Percentiles rank a stretch among this genome's conserved stretches.
Conservation (phyloP, 768 basidiomycete species). For the Mycena latifolia region DNA sequence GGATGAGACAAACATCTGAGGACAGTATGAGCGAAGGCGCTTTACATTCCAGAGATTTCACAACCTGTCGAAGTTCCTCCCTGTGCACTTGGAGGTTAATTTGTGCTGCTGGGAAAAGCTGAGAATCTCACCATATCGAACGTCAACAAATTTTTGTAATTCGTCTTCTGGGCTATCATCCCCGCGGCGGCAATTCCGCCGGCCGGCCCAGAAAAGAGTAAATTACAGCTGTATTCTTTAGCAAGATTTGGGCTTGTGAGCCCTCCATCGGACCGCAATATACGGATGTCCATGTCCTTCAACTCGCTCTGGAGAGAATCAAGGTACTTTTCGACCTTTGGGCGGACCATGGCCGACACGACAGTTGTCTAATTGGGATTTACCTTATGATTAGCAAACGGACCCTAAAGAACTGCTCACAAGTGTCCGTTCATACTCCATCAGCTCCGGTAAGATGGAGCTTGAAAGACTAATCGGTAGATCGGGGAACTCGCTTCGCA, state of each 20-base stretch:
- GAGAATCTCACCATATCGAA: slow-evolving; percentile 42
- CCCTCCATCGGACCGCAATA: slow-evolving; percentile 44
- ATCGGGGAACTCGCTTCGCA: slow-evolving; percentile 40
- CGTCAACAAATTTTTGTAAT: slow-evolving; percentile 42
- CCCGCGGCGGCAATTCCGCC: slow-evolving; percentile 44
- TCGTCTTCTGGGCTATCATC: slow-evolving; percentile 30
- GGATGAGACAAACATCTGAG: slow-evolving; percentile 43
- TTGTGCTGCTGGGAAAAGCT: background rate
- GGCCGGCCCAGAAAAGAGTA: slow-evolving; percentile 44
- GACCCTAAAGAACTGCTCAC: slow-evolving; percentile 1
- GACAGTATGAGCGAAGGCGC: background rate
- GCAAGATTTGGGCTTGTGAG: slow-evolving; percentile 40
- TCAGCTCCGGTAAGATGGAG: slow-evolving; percentile 42
- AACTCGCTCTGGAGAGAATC: slow-evolving; percentile 39
- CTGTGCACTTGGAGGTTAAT: slow-evolving; percentile 8
- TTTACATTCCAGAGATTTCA: background rate
- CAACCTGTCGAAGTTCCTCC: slow-evolving; percentile 41
- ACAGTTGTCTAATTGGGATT: slow-evolving; percentile 38
- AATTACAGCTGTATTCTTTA: slow-evolving; percentile 43
- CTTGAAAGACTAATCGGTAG: slow-evolving; percentile 42
- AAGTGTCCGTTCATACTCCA: slow-evolving; percentile 45
- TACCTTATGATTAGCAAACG: too few relatives aligned
- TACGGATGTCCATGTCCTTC: slow-evolving; percentile 38
- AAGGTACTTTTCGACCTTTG: slow-evolving; percentile 41
- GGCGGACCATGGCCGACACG: slow-evolving; percentile 45